Conservation (phyloP, 768 basidiomycete species). For the Lactarius tabidus region DNA sequence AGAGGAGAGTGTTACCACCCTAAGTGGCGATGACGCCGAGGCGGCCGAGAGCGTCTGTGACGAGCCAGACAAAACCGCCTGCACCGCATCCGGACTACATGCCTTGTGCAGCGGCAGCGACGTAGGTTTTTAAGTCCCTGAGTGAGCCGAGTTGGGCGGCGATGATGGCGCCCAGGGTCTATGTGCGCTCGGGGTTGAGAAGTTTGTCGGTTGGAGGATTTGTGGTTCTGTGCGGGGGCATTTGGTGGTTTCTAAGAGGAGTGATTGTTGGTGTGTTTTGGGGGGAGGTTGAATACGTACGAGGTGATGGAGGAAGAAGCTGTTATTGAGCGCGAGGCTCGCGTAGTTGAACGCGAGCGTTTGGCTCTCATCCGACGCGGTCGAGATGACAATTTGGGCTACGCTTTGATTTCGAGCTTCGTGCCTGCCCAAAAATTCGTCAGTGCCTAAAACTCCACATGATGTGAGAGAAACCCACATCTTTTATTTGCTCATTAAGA, state of each 20-base stretch:
- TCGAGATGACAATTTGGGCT: slow-evolving; percentile 66
- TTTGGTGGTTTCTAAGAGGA: slow-evolving; percentile 36
- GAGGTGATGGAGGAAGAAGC: slow-evolving; percentile 85
- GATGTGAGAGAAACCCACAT: slow-evolving; percentile 40
- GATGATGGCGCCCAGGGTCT: slow-evolving; percentile 37
- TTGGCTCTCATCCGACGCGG: too few species aligned
- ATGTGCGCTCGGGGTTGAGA: slow-evolving; percentile 31
- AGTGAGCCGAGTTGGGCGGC: slow-evolving; percentile 51
- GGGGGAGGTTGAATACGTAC: slow-evolving; percentile 45
- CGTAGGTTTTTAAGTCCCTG: slow-evolving; percentile 67
- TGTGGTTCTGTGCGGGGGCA: slow-evolving; percentile 29
- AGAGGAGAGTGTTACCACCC: slow-evolving; percentile 83
- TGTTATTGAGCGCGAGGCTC: slow-evolving; percentile 88
- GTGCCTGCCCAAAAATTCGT: slow-evolving; percentile 42
- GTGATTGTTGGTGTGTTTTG: too few species aligned
- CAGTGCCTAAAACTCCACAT: neutral
- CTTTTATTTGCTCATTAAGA: slow-evolving; percentile 68
- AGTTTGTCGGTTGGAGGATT: slow-evolving; percentile 35
- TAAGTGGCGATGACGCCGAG: slow-evolving; percentile 81
- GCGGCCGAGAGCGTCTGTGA: slow-evolving; percentile 59
- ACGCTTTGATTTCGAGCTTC: slow-evolving; percentile 51
- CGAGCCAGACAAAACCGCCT: slow-evolving; percentile 86
- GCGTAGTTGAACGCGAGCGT: slow-evolving; percentile 87
- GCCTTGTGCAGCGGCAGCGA: slow-evolving; percentile 62
- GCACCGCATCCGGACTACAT: slow-evolving; percentile 78